A percentile compares a stretch with the other conserved stretches of the same genome.
Evolutionary conservation across 1,139 yeast genomes (phyloP).

Genomic region (Geotrichum siamense): DNA sequence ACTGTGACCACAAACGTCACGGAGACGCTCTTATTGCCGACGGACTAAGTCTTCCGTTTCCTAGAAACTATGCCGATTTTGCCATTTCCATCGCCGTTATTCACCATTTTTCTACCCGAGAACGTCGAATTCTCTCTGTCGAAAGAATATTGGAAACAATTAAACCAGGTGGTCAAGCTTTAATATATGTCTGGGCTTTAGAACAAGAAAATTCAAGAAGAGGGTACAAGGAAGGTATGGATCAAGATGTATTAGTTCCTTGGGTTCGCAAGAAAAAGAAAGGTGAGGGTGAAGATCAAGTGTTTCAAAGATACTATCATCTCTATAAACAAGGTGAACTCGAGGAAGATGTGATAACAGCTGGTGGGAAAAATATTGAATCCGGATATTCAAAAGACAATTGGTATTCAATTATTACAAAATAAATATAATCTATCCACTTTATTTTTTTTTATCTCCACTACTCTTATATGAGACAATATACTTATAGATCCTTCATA

Average conservation of each 20-base stretch:
- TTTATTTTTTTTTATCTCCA: too few species aligned
- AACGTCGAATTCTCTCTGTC: constrained; percentile 71
- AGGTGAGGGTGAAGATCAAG: constrained; percentile 28
- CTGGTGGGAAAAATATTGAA: constrained; percentile 60
- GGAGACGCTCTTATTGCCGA: constrained; percentile 62
- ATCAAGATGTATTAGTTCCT: constrained; percentile 90
- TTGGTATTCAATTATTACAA: constrained; percentile 69
- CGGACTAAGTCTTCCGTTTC: constrained; percentile 67
- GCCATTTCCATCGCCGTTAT: constrained; percentile 94
- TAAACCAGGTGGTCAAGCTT: constrained; percentile 49
- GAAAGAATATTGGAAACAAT: constrained; percentile 56
- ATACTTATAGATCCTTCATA: too few species aligned
- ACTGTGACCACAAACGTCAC: constrained; percentile 13
- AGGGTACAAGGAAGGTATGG: constrained; percentile 84
- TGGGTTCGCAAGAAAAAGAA: constrained; percentile 56
- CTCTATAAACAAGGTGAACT: constrained; percentile 78
- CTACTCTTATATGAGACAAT: too few species aligned
- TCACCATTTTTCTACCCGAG: constrained; percentile 86
- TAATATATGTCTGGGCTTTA: constrained; percentile 93
- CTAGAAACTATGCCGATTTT: constrained; percentile 58
- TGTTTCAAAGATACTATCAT: constrained; percentile 82
- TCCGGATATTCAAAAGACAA: constrained; percentile 89
- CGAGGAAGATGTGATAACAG: constrained; percentile 54
- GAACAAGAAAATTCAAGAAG: constrained; percentile 83
- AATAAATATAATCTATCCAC: too few species aligned